Base-by-base conservation (phyloP, 345 rosid genomes). In the Boechera stricta region DNA sequence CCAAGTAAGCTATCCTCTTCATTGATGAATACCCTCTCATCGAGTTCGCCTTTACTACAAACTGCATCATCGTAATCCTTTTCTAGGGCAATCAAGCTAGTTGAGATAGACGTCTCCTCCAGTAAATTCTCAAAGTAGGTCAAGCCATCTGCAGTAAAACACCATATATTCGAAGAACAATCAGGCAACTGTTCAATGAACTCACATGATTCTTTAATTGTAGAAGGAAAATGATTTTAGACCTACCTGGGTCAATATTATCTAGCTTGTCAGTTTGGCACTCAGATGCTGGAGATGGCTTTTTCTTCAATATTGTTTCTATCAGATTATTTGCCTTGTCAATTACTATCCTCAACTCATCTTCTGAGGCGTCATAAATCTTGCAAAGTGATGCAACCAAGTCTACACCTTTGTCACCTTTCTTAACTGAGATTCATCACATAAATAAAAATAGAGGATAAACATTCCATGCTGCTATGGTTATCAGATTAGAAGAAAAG, bases 1-100 rank as follows among this genome's bases (percentile, higher is more conserved):
- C 87, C 91, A 81, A 90, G 93, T 72, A 95, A 78, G 87, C 89
- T 86, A 44, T 89, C 97, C n/a, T 91, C 96, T 58, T 92, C 98
- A 42, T 86, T 87, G 80, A 93, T 84, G 79, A 95, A 87, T 29
- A 92, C 77, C 86, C 90, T 90, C 85, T 90, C 99, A 56, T 93
- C 99, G 45, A 92, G 72, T 77, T 89, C 98, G 73, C 86, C 89
- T 67, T 85, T 91, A 51, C 73, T 80, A 67, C 75, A 78, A 78
- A 86, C 85, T 69, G 91, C 85, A 73, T 87, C 89, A 61, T 81
- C 83, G 71, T 95, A 91, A 82, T 90, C 90, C 76, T 81, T 87
- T 79, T 92, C 97, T 81, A 95, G 85, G 35, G 84, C 80, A 80
- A 64, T 76, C 82, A 95, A 74, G 82, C 83, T 85, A 71, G 87